Conservation (phyloP, 345 rosid species). For the Abelmoschus esculentus region DNA sequence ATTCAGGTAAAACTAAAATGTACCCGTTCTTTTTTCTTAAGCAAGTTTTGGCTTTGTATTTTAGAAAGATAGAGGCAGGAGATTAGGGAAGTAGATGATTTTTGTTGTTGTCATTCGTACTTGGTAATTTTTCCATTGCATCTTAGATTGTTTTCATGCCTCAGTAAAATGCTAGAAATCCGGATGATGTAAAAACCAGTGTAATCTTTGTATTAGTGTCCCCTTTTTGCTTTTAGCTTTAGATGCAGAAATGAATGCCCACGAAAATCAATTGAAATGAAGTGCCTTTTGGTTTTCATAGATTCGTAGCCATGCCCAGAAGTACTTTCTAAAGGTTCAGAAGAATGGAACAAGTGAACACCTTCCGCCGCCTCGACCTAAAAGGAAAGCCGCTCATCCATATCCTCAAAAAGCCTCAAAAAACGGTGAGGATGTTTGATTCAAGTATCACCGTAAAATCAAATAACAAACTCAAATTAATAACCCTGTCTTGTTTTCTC, state of each 20-base stretch:
- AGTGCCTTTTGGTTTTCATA: conserved; percentile 2
- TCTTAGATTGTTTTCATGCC: background rate
- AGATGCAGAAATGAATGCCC: background rate
- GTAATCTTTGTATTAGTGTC: background rate
- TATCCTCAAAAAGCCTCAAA: conserved; percentile 86
- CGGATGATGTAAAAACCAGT: background rate
- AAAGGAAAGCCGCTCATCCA: conserved; percentile 90
- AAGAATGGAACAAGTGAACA: conserved; percentile 81
- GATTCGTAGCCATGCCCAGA: conserved; percentile 95
- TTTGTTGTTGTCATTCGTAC: background rate
- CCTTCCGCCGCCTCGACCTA: conserved; percentile 89
- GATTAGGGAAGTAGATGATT: background rate
- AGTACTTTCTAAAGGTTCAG: conserved; percentile 81
- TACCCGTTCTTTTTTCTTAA: background rate
- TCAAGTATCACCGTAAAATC: conserved; percentile 3
- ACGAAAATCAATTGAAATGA: background rate
- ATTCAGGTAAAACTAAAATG: conserved; percentile 53
- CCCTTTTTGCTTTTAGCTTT: background rate
- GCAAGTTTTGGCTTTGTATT: background rate
- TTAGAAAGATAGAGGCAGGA: background rate
- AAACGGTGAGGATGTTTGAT: conserved; percentile 34
- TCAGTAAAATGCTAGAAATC: background rate
- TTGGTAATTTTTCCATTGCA: background rate
- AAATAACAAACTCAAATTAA: background rate
- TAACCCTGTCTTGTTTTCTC: background rate